Percentiles rank a stretch among this genome's conserved stretches.
phyloP scores from a whole-genome alignment of 2,329 filamentous ascomycete genomes.

The Aureobasidium namibiae region DNA sequence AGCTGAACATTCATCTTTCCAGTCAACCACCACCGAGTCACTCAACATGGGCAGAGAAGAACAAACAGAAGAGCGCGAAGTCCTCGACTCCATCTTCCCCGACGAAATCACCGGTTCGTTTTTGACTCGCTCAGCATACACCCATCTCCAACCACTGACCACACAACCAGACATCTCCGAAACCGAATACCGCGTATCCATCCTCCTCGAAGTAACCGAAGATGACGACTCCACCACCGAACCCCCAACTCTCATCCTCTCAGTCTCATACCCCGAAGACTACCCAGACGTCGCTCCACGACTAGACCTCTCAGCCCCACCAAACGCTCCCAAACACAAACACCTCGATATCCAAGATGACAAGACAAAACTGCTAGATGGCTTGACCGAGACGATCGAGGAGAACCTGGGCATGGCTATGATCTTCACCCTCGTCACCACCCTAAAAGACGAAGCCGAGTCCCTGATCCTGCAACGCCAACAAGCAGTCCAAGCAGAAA shows the following conservation, averaged over 20 bases:
- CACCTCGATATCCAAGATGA: constrained; percentile 76
- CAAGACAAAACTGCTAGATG: constrained; percentile 62
- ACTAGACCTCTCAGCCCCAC: constrained; percentile 69
- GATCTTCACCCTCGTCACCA: constrained; percentile 84
- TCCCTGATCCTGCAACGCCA: constrained; percentile 67
- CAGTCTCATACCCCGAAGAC: constrained; percentile 78
- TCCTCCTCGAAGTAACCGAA: constrained; percentile 69
- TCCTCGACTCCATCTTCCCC: constrained; percentile 95
- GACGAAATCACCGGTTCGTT: constrained; percentile 83
- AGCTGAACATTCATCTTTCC: not conserved
- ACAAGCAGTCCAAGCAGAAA: constrained; percentile 49
- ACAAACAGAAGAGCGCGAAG: constrained; percentile 90
- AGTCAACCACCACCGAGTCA: no score
- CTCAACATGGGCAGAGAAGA: constrained; percentile 58
- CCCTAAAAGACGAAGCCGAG: constrained; percentile 87
- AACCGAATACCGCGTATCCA: constrained; percentile 76
- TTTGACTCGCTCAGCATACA: no score
- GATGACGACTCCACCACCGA: constrained; percentile 50
- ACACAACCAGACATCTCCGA: constrained; percentile 68
- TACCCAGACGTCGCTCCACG: constrained; percentile 84
- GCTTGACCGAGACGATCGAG: constrained; percentile 66
- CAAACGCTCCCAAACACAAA: constrained; percentile 60
- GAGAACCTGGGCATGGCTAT: constrained; percentile 97
- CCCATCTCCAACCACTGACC: not conserved
- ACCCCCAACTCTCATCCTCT: constrained; percentile 66